Evolutionary conservation across 208 protist species (phyloP).

Genomic region (Trichomonas gallinae): DNA sequence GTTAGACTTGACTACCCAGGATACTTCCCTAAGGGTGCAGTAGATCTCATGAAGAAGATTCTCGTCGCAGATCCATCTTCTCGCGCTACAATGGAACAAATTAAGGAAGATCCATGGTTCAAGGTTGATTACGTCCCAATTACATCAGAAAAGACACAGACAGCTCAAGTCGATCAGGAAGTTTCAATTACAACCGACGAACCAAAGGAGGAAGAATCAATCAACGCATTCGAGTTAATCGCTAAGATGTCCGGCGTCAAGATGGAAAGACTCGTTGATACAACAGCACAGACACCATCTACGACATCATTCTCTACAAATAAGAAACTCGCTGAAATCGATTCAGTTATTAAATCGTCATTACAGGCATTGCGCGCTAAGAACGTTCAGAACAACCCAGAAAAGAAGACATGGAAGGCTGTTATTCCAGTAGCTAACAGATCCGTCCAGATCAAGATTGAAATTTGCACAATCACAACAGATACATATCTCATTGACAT

Average conservation of each 20-base stretch:
- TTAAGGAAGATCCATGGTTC: background rate
- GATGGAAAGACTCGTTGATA: background rate
- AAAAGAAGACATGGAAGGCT: background rate
- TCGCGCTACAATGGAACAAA: constrained; percentile 19
- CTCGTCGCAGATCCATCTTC: background rate
- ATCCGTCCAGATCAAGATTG: background rate
- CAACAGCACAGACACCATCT: background rate
- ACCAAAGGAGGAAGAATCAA: background rate
- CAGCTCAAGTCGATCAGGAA: background rate
- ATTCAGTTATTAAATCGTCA: background rate
- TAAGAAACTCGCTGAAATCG: background rate
- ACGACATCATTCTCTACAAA: background rate
- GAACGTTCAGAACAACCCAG: background rate
- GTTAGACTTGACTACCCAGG: background rate
- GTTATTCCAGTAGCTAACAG: background rate
- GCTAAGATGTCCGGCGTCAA: constrained; percentile 4
- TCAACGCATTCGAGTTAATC: constrained; percentile 6
- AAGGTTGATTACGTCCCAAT: background rate
- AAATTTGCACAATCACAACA: background rate
- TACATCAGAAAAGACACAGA: background rate
- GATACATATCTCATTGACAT: background rate
- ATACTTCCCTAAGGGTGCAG: background rate
- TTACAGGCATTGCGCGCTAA: background rate
- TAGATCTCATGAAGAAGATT: background rate
- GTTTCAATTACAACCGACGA: background rate